Percentiles rank a stretch among this genome's conserved stretches.
These are phyloP conservation scores for Agroathelia rolfsii DNA, from an alignment of 1,284 basidiomycete species.

Conservation along the genomic window DNA sequence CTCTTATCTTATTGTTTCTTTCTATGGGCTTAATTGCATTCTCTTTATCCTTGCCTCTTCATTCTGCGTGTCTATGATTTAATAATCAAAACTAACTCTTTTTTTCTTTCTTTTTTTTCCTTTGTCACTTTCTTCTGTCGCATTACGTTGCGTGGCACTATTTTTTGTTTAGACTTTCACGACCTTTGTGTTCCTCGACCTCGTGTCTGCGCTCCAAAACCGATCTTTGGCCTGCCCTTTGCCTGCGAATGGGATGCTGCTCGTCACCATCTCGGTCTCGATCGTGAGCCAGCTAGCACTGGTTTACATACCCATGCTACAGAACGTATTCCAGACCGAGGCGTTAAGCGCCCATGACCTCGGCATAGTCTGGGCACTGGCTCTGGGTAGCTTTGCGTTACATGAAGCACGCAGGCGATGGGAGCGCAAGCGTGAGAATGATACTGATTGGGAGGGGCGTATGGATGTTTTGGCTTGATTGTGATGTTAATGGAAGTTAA, in stretches of 20 bases:
- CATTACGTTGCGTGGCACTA: background rate
- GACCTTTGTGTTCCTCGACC: constrained; percentile 93
- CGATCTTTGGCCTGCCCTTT: constrained; percentile 78
- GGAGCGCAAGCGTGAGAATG: constrained; percentile 60
- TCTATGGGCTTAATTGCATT: too few species aligned
- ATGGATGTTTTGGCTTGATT: too few species aligned
- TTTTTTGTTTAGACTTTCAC: constrained; percentile 72
- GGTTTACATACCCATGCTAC: constrained; percentile 87
- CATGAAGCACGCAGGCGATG: constrained; percentile 79
- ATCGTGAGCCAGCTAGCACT: constrained; percentile 77
- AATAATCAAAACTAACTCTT: background rate
- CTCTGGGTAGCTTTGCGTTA: constrained; percentile 54
- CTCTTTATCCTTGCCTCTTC: background rate
- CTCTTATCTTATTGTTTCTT: too few species aligned
- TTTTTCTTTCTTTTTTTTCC: background rate
- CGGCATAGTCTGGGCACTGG: constrained; percentile 62
- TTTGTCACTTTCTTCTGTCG: background rate
- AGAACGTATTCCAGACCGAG: constrained; percentile 90
- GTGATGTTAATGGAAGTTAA: too few species aligned
- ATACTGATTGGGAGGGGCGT: too few species aligned
- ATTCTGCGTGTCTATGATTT: background rate
- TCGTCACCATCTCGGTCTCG: constrained; percentile 79
- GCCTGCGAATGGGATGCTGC: constrained; percentile 80
- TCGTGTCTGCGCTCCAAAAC: constrained; percentile 91
- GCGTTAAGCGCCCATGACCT: constrained; percentile 66